Base-by-base conservation (phyloP, 202 grass and related monocot species). In the Schoenoplectus triqueter region DNA sequence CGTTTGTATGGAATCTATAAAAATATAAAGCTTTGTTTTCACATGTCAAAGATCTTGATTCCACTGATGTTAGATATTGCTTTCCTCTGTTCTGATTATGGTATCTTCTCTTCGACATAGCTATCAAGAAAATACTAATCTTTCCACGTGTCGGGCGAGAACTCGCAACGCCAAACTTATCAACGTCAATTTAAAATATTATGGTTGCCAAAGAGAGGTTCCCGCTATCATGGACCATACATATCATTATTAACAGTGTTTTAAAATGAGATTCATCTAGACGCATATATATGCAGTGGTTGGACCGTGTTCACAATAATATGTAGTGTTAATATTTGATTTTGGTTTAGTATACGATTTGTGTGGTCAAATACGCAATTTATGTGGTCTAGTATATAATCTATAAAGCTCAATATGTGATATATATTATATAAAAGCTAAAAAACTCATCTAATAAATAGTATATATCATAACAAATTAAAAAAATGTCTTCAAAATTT, bases 21-120 rank as follows among this genome's bases (percentile, higher is more conserved):
- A 68, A 84, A 60, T 84, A 60, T 84, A 19, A n/a, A 73, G 1
- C 48, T 69, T 84, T 84, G 67, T 84, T 22, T 65, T 81, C 45
- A 66, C 41, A 13, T 66, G 54, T 22, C 71, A 46, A 80, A 39
- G 3, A 45, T 44, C 41, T 64, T 63, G 59, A 80, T 80, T 80
- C 56, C 52, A 42, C 11, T 3, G 13, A 18, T 63, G 22, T 31
- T 44, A 42, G 6, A 79, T 2, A 39, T 14, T 14, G 59, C 17
- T 51, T 61, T 52, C 72, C n/a, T 76, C 20, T 76, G 73, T 0
- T 57, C 44, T 20, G 14, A 72, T 72, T 76, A 54, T 76, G 56
- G 31, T 31, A 31, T 31, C 31, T 31, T 65, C 56, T 49, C 40
- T 64, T 64, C 1, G 13, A 65, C 20, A 80, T 11, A 42, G 15